Conservation (phyloP, 495 filamentous ascomycete genomes). For the Neurospora sp. region DNA sequence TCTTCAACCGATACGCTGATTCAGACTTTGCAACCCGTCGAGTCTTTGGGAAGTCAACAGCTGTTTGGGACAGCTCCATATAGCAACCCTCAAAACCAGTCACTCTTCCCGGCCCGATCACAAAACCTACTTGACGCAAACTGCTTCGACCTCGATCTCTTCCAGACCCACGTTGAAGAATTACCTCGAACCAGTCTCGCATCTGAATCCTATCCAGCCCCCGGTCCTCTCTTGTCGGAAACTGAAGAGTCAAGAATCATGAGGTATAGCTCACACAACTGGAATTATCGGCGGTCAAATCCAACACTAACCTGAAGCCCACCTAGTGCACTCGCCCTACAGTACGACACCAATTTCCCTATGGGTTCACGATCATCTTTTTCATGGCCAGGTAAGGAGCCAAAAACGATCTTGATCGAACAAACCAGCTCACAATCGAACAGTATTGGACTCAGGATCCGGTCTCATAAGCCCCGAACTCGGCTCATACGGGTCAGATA, state of each 20-base stretch:
- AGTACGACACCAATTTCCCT: constrained; percentile 33
- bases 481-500: constrained; percentile 27
- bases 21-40: constrained; percentile 24
- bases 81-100: constrained; percentile 9
- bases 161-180: neutral
- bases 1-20: constrained; percentile 27
- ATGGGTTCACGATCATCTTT: constrained; percentile 35
- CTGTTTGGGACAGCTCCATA: constrained; percentile 18
- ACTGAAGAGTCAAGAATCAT: constrained; percentile 20
- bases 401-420: neutral
- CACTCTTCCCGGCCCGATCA: constrained; percentile 19
- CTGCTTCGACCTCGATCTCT: constrained; percentile 18
- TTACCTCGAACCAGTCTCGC: neutral
- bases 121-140: constrained; percentile 19
- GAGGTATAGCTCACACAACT: constrained; percentile 25
- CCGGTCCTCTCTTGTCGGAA: neutral
- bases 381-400: constrained; percentile 30
- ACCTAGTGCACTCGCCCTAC: constrained; percentile 33
- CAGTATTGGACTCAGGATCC: constrained; percentile 26
- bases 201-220: neutral
- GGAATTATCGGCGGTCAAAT: neutral
- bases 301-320: constrained; percentile 1
- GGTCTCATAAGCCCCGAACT: constrained; percentile 32
- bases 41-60: constrained; percentile 10
- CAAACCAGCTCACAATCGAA: constrained; percentile 6